Base-by-base conservation (phyloP, 345 rosid species). In the Balakata baccata region DNA sequence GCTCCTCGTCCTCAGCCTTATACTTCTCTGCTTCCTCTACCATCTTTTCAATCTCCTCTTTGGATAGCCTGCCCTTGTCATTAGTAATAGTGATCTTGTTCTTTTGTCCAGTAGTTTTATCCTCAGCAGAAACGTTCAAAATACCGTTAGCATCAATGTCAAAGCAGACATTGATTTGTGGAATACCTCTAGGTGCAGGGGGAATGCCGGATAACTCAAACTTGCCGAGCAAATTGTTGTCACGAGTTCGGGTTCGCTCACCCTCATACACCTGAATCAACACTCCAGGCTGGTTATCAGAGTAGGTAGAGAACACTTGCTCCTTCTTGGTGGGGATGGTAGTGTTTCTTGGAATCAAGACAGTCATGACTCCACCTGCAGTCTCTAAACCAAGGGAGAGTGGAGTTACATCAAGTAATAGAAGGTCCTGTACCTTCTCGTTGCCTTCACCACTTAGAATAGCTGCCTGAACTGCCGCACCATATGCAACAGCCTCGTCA, bases 391-490 rank as follows among this genome's bases (percentile, higher is more conserved):
- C 91, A 52, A 84, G 81, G 0, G 91, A 87, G 0, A 86, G 62
- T 18, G 89, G 91, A 57, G 89, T 83, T 0, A 86, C 88, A 71
- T 88, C 88, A 29, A 88, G 85, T 67, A 88, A 82, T 12, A 87
- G 79, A 65, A 87, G 81, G 22, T 88, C 89, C 74, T 88, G 87
- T 6, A 86, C 89, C 81, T 83, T 88, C 82, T 88, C 89, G 2
- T 88, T 86, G 37, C 91, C 89, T 74, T 88, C 92, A 25, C 92
- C 92, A 1, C 86, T 88, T 73, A 88, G 53, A 68, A 88, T 83
- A 0, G 88, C 90, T 3, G 90, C 92, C 41, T 89, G 91, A 10
- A 89, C 89, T 29, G 91, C 89, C 23, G 91, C 91, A 64, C 91
- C 91, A 16, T 80, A 89, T 9, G 93, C 93, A 58, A 89, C 89